Evolutionary conservation across 1,139 yeast genomes (phyloP), one percentile per base, ranked within the genome.

Genomic region (Blastobotrys apis): DNA sequence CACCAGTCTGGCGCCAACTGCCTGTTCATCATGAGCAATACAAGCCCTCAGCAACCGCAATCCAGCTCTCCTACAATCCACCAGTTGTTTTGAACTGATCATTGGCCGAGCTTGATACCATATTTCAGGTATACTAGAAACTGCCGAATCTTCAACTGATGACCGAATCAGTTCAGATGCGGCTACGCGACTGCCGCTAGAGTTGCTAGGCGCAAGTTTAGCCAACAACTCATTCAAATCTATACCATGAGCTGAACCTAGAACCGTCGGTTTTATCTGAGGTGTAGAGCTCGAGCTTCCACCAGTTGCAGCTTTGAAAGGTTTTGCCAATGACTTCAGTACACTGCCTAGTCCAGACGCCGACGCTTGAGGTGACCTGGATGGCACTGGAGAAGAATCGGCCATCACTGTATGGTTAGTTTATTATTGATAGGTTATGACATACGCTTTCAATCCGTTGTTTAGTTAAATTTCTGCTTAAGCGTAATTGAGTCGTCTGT

Each of bases 101-200:
- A 83, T 66, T 47, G 75, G 79, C 51, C 78, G 67, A 0, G 82
- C 81, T 45, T 79, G 65, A 57, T 81, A 79, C 96, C 96, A 86
- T 3, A 85, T 72, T 53, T 84, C 90, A 0, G 84, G 81, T 4
- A 84, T 71, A 2, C 83, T 75, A 0, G 82, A 72, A 2, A 80
- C 72, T 6, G 81, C 69, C 43, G 72, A 73, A 37, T 72, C 74
- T 34, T 72, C 72, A 3, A 85, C 62, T 1, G 78, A 70, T 3
- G 72, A 73, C 3, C 75, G 66, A 36, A 84, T 63, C 33, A 72
- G 66, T 3, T 68, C 69, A 0, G 84, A 80, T 0, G 85, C 80
- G 1, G 68, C 67, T 12, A 75, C 72, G 47, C 84, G 64, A 20
- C 70, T 72, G 5, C 73, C 60, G 12, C 65, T 53, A 1, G 73